Evolutionary conservation across 495 filamentous ascomycete genomes (phyloP), one percentile per base, ranked within the genome.

Genomic region (Neurospora sp.): DNA sequence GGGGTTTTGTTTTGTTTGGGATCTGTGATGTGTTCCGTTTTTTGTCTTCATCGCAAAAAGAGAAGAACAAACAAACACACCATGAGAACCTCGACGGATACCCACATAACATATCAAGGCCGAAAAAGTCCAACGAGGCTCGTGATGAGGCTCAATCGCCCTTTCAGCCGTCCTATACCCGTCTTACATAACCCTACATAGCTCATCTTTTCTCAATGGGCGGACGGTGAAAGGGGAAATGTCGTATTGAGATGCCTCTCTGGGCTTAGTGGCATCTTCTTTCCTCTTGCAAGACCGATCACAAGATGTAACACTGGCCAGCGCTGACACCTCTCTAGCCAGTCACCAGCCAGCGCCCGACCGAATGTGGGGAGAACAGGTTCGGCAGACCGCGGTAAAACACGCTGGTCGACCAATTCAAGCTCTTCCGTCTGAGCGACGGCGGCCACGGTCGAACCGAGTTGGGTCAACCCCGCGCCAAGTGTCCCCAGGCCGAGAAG

Each of bases 361-460:
- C 39, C 40, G 38, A 41, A 71, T 42, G 37, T 48, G 39, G 71
- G 31, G 44, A 42, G 71, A 66, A 66, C 3, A 35, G 41, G n/a
- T 72, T 75, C 74, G 74, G 74, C 74, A 73, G 71, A 70, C 69
- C 72, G 72, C 72, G 74, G 72, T 41, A 74, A 74, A 62, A 12
- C n/a, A 71, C 38, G 48, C 11, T 62, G 48, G n/a, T 27, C 4
- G 20, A 59, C 54, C 54, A 62, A 66, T 66, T 66, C 54, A 69
- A 41, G 69, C 44, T 37, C 70, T 70, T 71, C 69, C 73, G 71
- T 70, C 70, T 46, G 54, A 69, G 73, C 73, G 73, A 69, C 41
- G 40, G 54, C 54, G 54, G 54, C 54, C 48, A 62, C 23, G 54
- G 54, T 62, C 54, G 54, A 62, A 35, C 54, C 54, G 54, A 66